These are phyloP conservation scores for Strobilomyces dryophilus DNA, from an alignment of 768 basidiomycete species.

Conservation along the genomic window DNA sequence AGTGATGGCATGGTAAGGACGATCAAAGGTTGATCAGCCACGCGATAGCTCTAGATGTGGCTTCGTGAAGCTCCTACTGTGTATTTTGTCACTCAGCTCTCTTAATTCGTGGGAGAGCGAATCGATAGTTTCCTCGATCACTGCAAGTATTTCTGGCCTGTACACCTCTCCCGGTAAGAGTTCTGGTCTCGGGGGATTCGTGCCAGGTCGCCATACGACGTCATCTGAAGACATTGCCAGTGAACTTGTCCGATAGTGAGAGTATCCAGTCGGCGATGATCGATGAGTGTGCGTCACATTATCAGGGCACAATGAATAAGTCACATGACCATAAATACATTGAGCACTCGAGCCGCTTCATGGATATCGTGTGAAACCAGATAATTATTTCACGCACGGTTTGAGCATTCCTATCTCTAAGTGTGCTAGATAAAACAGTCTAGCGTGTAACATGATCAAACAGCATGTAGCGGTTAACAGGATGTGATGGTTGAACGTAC, in stretches of 20 bases:
- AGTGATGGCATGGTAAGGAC: not conserved
- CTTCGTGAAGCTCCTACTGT: constrained; percentile 37
- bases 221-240: constrained; percentile 13
- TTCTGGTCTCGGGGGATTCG: constrained; percentile 19
- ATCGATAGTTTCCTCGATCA: constrained; percentile 53
- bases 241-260: not conserved
- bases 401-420: too few species aligned
- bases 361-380: too few species aligned
- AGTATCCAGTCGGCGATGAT: too few species aligned
- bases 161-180: constrained; percentile 36
- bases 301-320: too few species aligned
- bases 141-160: constrained; percentile 54
- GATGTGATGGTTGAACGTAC: too few species aligned
- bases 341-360: too few species aligned
- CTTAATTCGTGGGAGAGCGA: constrained; percentile 53
- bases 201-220: constrained; percentile 40
- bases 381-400: too few species aligned
- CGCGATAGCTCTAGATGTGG: not conserved
- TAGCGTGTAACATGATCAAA: too few species aligned
- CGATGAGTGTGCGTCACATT: too few species aligned
- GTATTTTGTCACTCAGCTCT: constrained; percentile 67
- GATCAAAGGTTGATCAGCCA: constrained; percentile 5
- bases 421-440: too few species aligned
- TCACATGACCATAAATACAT: too few species aligned
- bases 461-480: too few species aligned